Conservation (phyloP, 2,329 filamentous ascomycete genomes). For the Claviceps sorghi region DNA sequence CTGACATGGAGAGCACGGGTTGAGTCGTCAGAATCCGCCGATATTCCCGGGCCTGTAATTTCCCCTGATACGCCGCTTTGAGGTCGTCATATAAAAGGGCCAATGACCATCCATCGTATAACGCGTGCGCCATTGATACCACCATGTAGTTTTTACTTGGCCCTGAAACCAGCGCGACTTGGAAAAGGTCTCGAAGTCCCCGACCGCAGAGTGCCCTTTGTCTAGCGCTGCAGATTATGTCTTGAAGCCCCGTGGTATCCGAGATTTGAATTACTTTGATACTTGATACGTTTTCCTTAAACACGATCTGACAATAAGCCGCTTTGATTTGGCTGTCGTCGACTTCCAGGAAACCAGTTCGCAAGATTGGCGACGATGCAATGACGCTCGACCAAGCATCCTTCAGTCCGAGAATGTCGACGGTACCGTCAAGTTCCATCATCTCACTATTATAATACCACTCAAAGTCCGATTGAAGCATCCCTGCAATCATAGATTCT, state of each 20-base stretch:
- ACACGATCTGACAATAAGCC: constrained; percentile 36
- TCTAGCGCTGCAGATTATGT: constrained; percentile 23
- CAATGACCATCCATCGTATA: constrained; percentile 84
- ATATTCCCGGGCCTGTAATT: constrained; percentile 25
- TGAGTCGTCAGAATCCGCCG: constrained; percentile 9
- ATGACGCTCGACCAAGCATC: constrained; percentile 49
- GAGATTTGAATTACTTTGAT: constrained; percentile 14
- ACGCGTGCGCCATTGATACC: constrained; percentile 67
- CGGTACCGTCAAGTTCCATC: constrained; percentile 39
- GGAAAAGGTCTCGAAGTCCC: constrained; percentile 29
- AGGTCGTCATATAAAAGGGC: constrained; percentile 59
- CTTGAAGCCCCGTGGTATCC: constrained; percentile 19
- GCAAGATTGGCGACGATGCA: constrained; percentile 50
- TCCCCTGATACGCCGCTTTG: constrained; percentile 42
- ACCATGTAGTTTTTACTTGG: constrained; percentile 29
- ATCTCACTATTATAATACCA: constrained; percentile 81
- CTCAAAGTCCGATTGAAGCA: constrained; percentile 57
- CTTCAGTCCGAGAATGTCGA: constrained; percentile 42
- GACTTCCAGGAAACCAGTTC: constrained; percentile 57
- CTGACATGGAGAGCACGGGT: constrained; percentile 1
- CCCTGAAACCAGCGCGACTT: constrained; percentile 28
- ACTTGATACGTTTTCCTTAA: constrained; percentile 10
- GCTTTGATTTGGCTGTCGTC: constrained; percentile 41
- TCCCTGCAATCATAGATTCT: constrained; percentile 72
- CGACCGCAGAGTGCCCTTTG: constrained; percentile 20